Percentiles rank a stretch among this genome's conserved stretches.
phyloP scores from a whole-genome alignment of 345 rosid species.

The Erysimum cheiranthoides region DNA sequence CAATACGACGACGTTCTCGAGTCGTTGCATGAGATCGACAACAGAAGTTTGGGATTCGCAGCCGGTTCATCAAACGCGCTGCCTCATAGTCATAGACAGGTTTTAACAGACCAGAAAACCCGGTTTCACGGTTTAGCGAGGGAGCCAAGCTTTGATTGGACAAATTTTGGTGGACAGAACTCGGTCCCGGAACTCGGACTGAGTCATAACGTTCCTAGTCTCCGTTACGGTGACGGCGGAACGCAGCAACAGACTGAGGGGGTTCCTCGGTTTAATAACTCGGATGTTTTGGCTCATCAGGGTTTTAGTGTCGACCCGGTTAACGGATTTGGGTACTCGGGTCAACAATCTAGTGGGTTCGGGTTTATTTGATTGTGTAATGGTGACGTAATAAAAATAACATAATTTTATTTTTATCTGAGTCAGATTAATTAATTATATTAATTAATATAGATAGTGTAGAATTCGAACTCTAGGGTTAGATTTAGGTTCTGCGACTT shows the following conservation, averaged over 20 bases:
- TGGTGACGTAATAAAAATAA: slow-evolving; percentile 20
- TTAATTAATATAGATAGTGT: not conserved
- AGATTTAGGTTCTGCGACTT: slow-evolving; percentile 37
- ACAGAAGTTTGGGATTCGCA: slow-evolving; percentile 44
- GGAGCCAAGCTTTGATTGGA: slow-evolving; percentile 67
- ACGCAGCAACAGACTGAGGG: slow-evolving; percentile 45
- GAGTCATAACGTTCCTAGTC: slow-evolving; percentile 44
- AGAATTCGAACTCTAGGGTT: slow-evolving; percentile 22
- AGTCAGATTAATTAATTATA: slow-evolving; percentile 25
- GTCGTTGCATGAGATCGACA: slow-evolving; percentile 65
- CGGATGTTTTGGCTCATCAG: slow-evolving; percentile 32
- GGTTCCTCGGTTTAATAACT: slow-evolving; percentile 35
- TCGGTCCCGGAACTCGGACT: slow-evolving; percentile 48
- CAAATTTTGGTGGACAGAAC: slow-evolving; percentile 54
- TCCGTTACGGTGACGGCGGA: slow-evolving; percentile 42
- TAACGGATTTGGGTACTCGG: slow-evolving; percentile 41
- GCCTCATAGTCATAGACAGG: slow-evolving; percentile 51
- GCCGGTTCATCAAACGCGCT: slow-evolving; percentile 48
- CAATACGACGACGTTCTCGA: slow-evolving; percentile 79
- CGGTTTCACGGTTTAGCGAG: slow-evolving; percentile 42
- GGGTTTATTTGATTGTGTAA: slow-evolving; percentile 45
- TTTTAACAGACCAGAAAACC: slow-evolving; percentile 51
- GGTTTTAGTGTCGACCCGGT: slow-evolving; percentile 42
- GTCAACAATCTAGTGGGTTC: slow-evolving; percentile 45
- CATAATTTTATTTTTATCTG: slow-evolving; percentile 1